Conservation (phyloP, 805 yeast genomes). For the Sugiyamaella valdiviana region DNA sequence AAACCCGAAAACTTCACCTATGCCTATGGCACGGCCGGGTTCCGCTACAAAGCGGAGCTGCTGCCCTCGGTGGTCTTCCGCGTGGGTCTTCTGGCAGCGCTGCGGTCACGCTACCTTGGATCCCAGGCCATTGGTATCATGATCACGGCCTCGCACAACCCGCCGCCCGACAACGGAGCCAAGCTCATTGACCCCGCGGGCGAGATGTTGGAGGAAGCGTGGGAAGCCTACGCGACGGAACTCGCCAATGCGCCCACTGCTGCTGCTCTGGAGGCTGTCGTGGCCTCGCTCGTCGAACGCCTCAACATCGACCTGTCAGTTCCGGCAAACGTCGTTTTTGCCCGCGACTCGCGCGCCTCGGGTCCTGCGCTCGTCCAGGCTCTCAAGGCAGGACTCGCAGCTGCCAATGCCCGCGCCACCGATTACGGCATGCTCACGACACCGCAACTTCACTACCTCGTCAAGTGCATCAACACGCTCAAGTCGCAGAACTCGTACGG, state of each 20-base stretch:
- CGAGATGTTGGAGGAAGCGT: slow-evolving; percentile 72
- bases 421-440: slow-evolving; percentile 78
- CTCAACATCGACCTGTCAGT: slow-evolving; percentile 42
- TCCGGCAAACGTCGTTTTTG: slow-evolving; percentile 54
- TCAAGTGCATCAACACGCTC: slow-evolving; percentile 62
- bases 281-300: slow-evolving; percentile 36
- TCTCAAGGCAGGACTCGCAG: slow-evolving; percentile 52
- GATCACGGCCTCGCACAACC: slow-evolving; percentile 95
- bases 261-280: slow-evolving; percentile 38
- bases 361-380: slow-evolving; percentile 61
- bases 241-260: slow-evolving; percentile 63
- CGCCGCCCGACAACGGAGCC: slow-evolving; percentile 86
- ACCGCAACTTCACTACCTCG: slow-evolving; percentile 88
- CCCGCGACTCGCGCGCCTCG: slow-evolving; percentile 83
- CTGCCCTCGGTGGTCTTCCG: slow-evolving; percentile 79
- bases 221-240: slow-evolving; percentile 79
- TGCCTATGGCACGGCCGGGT: slow-evolving; percentile 96
- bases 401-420: slow-evolving; percentile 40
- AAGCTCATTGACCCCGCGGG: slow-evolving; percentile 93
- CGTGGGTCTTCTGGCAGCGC: slow-evolving; percentile 73
- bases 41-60: slow-evolving; percentile 63
- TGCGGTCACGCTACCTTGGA: slow-evolving; percentile 66
- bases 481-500: slow-evolving; percentile 45
- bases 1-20: slow-evolving; percentile 44
- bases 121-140: slow-evolving; percentile 84